phyloP scores from a whole-genome alignment of 1,284 basidiomycete genomes.

The Schizopora paradoxa region DNA sequence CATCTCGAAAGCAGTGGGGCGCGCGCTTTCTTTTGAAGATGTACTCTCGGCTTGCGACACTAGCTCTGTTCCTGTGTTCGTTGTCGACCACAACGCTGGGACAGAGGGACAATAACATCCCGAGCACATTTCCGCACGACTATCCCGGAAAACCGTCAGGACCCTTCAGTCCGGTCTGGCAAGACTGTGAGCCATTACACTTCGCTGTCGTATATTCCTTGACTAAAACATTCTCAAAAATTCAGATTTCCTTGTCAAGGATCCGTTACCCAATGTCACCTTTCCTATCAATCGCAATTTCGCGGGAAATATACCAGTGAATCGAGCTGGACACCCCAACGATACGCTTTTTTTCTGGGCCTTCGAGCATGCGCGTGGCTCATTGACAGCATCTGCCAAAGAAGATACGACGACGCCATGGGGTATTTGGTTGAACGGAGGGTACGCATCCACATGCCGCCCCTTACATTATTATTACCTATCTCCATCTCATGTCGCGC shows the following conservation, averaged over 20 bases:
- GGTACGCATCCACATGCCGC: constrained; percentile 36
- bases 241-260: constrained; percentile 42
- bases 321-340: constrained; percentile 59
- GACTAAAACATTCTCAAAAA: not conserved
- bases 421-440: constrained; percentile 74
- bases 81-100: too few species aligned
- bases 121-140: constrained; percentile 12
- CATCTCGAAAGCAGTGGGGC: too few species aligned
- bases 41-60: too few species aligned
- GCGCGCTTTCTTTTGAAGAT: too few species aligned
- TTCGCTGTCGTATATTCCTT: not conserved
- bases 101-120: too few species aligned
- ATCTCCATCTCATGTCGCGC: not conserved
- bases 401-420: constrained; percentile 59
- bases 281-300: constrained; percentile 51
- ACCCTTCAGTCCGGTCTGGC: constrained; percentile 10
- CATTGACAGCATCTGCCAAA: constrained; percentile 40
- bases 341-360: constrained; percentile 71
- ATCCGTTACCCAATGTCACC: constrained; percentile 56
- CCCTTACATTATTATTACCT: constrained; percentile 1
- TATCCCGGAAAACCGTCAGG: constrained; percentile 14
- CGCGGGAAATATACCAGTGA: constrained; percentile 64
- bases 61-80: too few species aligned
- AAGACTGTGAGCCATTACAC: constrained; percentile 8
- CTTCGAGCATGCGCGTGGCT: constrained; percentile 55